Conservation (phyloP, 495 filamentous ascomycete genomes). For the Friedmanniomyces endolithicus region DNA sequence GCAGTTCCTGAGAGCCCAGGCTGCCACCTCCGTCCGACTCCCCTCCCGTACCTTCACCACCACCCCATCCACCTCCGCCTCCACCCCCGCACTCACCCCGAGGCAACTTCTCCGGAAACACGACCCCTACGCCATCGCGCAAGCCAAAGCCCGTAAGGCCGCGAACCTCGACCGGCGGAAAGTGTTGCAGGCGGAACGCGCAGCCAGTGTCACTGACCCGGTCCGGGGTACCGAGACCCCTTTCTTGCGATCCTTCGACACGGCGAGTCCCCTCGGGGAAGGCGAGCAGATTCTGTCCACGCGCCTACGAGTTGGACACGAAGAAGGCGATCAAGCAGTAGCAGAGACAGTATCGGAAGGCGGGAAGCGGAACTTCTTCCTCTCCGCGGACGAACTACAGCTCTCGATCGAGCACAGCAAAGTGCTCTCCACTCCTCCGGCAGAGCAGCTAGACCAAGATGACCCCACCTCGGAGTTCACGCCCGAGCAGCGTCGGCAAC, state of each 20-base stretch:
- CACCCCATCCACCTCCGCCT: constrained; percentile 35
- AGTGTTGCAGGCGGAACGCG: constrained; percentile 49
- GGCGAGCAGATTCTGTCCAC: not conserved
- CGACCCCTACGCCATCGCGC: constrained; percentile 57
- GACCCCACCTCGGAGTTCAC: not conserved
- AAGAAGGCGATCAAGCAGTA: not conserved
- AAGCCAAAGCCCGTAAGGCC: constrained; percentile 64
- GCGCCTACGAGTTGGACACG: not conserved
- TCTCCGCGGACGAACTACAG: constrained; percentile 52
- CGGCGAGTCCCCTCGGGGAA: constrained; percentile 28
- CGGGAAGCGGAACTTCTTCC: constrained; percentile 52
- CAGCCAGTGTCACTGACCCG: constrained; percentile 55
- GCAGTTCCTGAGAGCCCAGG: constrained; percentile 44
- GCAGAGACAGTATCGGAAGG: not conserved
- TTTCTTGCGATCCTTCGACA: constrained; percentile 73
- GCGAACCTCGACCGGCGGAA: constrained; percentile 63
- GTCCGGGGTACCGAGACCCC: constrained; percentile 64
- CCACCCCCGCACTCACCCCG: constrained; percentile 32
- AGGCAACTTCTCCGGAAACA: constrained; percentile 37
- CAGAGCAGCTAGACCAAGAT: constrained; percentile 8
- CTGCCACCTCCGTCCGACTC: constrained; percentile 3
- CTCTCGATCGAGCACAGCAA: constrained; percentile 51
- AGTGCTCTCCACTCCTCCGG: constrained; percentile 44
- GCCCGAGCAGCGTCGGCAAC: not conserved
- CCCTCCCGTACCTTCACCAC: constrained; percentile 31